Conservation (phyloP, 257 asterid genomes). For the Ilex aquifolium region DNA sequence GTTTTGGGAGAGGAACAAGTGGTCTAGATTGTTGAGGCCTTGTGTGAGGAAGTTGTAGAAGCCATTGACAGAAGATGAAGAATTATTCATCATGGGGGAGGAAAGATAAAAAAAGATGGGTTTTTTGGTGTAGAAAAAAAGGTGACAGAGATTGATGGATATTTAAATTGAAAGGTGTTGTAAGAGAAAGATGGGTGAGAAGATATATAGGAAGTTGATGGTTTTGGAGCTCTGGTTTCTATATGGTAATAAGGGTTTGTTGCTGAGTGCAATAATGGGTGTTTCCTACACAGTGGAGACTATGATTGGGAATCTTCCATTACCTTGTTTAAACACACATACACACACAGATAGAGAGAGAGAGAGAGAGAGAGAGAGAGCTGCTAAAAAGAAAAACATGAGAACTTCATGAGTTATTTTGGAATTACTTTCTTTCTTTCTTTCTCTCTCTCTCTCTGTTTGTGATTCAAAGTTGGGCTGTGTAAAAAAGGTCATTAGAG, state of each 20-base stretch:
- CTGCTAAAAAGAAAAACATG: background rate
- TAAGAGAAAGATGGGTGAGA: background rate
- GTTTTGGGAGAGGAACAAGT: conserved; percentile 38
- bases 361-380: conserved; percentile 11
- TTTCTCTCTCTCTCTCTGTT: too few species aligned
- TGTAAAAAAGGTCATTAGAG: conserved; percentile 9
- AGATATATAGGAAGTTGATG: conserved; percentile 9
- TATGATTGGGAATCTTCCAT: conserved; percentile 78
- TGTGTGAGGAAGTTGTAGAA: conserved; percentile 47
- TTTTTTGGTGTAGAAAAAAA: conserved; percentile 2
- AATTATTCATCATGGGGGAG: conserved; percentile 49
- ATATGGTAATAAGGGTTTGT: conserved; percentile 38
- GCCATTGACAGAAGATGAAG: conserved; percentile 56
- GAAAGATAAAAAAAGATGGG: background rate
- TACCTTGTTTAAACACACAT: conserved; percentile 30
- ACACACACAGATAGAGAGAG: too few species aligned
- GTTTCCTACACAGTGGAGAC: conserved; percentile 56
- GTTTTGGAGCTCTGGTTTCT: conserved; percentile 29
- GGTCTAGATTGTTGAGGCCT: conserved; percentile 59
- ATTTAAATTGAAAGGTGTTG: conserved; percentile 13
- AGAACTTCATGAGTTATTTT: conserved; percentile 10
- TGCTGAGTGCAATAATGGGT: conserved; percentile 73
- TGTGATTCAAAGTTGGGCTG: too few species aligned
- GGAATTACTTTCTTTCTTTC: too few species aligned
- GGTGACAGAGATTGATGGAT: conserved; percentile 30